A percentile compares a stretch with the other conserved stretches of the same genome.
Evolutionary conservation across 345 rosid genomes (phyloP).

Genomic region (Gossypium australe): DNA sequence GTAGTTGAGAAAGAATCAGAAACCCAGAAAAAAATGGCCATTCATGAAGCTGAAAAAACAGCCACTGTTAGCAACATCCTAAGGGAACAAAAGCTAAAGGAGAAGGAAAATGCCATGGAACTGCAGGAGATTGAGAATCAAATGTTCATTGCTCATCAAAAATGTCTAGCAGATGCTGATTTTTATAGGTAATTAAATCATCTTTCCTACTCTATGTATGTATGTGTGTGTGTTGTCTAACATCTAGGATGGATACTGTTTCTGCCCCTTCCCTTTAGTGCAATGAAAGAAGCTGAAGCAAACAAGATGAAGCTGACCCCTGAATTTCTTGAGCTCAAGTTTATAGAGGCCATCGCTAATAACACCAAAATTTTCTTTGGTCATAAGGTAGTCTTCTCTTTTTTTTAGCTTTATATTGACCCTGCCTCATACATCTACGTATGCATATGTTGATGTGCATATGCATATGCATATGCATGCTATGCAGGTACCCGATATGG

Average conservation of each 20-base stretch:
- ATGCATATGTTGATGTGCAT: background rate
- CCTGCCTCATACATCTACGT: background rate
- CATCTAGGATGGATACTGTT: background rate
- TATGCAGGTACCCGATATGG: slow-evolving; percentile 71
- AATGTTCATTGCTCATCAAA: slow-evolving; percentile 71
- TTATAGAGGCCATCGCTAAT: slow-evolving; percentile 78
- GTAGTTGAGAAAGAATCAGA: slow-evolving; percentile 92
- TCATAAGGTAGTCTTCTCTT: slow-evolving; percentile 48
- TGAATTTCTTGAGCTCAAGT: slow-evolving; percentile 80
- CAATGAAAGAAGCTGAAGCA: slow-evolving; percentile 81
- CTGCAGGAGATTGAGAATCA: slow-evolving; percentile 80
- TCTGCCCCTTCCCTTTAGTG: slow-evolving; percentile 29
- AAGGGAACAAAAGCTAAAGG: slow-evolving; percentile 81
- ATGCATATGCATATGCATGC: background rate
- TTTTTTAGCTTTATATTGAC: background rate
- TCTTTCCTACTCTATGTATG: background rate
- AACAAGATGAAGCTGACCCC: slow-evolving; percentile 87
- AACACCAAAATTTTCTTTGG: slow-evolving; percentile 93
- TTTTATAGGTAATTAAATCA: slow-evolving; percentile 54
- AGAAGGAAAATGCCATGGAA: slow-evolving; percentile 69
- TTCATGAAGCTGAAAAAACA: slow-evolving; percentile 85
- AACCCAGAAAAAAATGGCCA: slow-evolving; percentile 77
- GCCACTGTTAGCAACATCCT: slow-evolving; percentile 79
- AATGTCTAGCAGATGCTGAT: slow-evolving; percentile 80
- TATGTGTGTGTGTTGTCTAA: background rate